phyloP scores from a whole-genome alignment of 257 asterid genomes.

The Solanum chmielewskii region DNA sequence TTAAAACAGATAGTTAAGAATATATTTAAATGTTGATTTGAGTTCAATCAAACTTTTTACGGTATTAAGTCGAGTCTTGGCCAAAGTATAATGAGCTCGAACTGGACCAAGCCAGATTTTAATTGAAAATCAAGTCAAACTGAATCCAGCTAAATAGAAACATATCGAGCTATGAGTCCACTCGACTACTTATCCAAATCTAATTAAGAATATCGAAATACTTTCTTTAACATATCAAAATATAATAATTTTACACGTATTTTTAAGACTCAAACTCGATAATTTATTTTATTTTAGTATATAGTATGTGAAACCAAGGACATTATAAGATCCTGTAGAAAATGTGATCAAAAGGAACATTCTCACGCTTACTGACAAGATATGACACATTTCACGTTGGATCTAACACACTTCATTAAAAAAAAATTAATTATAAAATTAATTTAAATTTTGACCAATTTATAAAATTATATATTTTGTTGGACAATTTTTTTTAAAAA shows the following conservation, averaged over 20 bases:
- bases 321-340: not conserved
- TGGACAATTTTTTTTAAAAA: fast-evolving
- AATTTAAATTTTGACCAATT: not conserved
- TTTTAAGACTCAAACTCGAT: not conserved
- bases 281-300: not conserved
- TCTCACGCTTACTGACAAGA: slow-evolving; percentile 28
- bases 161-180: fast-evolving
- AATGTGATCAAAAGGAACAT: slow-evolving; percentile 6
- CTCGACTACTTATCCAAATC: fast-evolving
- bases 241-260: too few species aligned
- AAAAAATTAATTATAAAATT: not conserved
- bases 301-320: not conserved
- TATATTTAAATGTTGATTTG: not conserved
- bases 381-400: slow-evolving; percentile 5
- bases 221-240: not conserved
- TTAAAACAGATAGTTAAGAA: fast-evolving
- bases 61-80: fast-evolving
- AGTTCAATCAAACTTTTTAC: not conserved
- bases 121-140: not conserved
- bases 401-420: slow-evolving; percentile 4
- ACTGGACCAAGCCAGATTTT: fast-evolving
- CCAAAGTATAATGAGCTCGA: not conserved
- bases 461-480: fast-evolving
- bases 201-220: not conserved
- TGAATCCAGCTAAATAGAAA: not conserved